Conservation (phyloP, 331 rosid species). For the Cydonia oblonga region DNA sequence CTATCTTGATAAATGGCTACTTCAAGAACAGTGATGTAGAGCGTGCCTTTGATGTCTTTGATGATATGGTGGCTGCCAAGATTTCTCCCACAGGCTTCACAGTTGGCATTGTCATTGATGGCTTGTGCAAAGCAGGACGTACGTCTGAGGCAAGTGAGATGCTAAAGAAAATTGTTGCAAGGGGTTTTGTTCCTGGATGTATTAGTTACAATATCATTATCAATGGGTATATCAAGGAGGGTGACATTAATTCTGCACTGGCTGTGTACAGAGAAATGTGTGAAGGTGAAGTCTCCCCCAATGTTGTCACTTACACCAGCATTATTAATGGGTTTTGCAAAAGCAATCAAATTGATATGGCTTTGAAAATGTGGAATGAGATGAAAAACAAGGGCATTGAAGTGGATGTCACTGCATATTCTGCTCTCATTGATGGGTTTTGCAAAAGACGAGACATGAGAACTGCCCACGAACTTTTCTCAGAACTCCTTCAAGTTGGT, state of each 20-base stretch:
- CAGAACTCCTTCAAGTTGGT: constrained; percentile 55
- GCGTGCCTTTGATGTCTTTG: constrained; percentile 37
- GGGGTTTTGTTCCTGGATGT: constrained; percentile 45
- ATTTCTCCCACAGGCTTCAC: constrained; percentile 43
- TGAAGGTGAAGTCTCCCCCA: constrained; percentile 44
- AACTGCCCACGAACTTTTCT: constrained; percentile 39
- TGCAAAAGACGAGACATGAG: constrained; percentile 72
- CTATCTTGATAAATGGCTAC: constrained; percentile 47
- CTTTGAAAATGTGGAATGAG: constrained; percentile 44
- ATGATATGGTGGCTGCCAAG: constrained; percentile 47
- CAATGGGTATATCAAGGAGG: constrained; percentile 57
- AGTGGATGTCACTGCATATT: constrained; percentile 47
- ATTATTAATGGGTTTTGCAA: constrained; percentile 53
- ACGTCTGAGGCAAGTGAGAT: constrained; percentile 34
- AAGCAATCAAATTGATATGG: constrained; percentile 44
- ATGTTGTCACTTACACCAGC: constrained; percentile 48
- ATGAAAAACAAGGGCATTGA: constrained; percentile 51
- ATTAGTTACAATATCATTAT: constrained; percentile 57
- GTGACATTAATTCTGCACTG: constrained; percentile 38
- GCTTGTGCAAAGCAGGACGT: constrained; percentile 66
- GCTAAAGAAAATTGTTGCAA: constrained; percentile 31
- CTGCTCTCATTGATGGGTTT: constrained; percentile 48
- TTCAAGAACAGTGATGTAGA: constrained; percentile 42
- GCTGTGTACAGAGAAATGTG: constrained; percentile 44
- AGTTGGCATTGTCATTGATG: constrained; percentile 36